Base-by-base conservation (phyloP, 1,139 yeast species). In the Sugiyamaella castrensis region DNA sequence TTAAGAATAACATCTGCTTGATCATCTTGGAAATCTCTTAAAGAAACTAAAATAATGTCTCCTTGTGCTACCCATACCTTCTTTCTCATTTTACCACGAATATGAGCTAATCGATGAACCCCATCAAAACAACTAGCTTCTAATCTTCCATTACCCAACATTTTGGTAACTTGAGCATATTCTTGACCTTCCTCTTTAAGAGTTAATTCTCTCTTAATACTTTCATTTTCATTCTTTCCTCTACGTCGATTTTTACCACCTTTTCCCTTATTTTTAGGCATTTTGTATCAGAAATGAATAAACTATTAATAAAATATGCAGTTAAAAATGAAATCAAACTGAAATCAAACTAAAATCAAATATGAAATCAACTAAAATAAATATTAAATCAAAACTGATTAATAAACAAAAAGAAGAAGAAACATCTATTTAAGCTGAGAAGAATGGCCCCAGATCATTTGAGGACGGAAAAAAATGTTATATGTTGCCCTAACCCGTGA, bases 11-110 rank as follows among this genome's bases (percentile, higher is more conserved):
- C 98, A 70, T 94, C 99, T 75, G 97, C 94, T 71, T 87, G 95
- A 58, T 88, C 96, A 67, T 92, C 98, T 73, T 94, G 97, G 82
- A 92, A 94, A 66, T 94, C 99, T 79, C 99, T 88, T 65, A 94
- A 80, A 6, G 97, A 89, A 43, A 92, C 92, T 66, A 94, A 76
- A 60, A 94, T 89, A 62, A 94, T 94, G 68, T 94, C 99, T 73
- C 98, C 98, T 72, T 89, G 98, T 40, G 88, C 87, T 88, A 94
- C 91, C 99, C 99, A 94, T 55, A 91, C 98, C 81, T 92, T 92
- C 84, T 94, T 94, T 80, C 99, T 87, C 75, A 94, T 81, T 71
- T 94, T 94, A 62, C 99, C 99, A 78, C 99, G 87, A 66, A 94
- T 94, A 69, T 92, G 98, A 15, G 96, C 98, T 81, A 88, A 80